These are phyloP conservation scores for Crithidia thermophila DNA, from an alignment of 208 protist genomes.

Conservation along the genomic window DNA sequence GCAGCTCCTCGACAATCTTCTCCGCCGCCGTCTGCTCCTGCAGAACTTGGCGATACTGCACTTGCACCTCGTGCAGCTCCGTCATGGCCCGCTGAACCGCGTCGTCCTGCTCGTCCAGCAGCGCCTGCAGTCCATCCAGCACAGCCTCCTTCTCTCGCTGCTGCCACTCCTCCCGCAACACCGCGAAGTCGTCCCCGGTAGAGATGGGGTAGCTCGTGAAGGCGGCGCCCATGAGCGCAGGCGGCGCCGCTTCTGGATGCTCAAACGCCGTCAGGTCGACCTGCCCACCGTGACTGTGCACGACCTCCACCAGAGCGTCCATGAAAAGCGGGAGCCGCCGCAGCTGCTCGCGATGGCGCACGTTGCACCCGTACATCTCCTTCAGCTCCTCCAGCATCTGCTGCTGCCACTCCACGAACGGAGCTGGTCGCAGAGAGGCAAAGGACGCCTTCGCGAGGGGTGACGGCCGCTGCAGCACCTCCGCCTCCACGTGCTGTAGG, in stretches of 20 bases:
- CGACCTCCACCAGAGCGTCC: conserved; percentile 40
- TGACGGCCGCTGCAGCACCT: conserved; percentile 7
- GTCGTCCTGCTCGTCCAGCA: conserved; percentile 22
- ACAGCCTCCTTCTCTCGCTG: conserved; percentile 22
- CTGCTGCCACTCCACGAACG: conserved; percentile 22
- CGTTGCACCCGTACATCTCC: not conserved
- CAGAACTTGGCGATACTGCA: conserved; percentile 53
- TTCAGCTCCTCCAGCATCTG: conserved; percentile 19
- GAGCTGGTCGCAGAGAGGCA: conserved; percentile 6
- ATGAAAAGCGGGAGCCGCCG: conserved; percentile 32
- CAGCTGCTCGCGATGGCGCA: conserved; percentile 7
- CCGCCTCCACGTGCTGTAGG: conserved; percentile 5
- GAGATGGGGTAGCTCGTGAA: not conserved
- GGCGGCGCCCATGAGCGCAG: not conserved
- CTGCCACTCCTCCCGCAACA: conserved; percentile 7
- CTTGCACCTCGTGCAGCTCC: conserved; percentile 55
- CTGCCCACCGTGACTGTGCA: conserved; percentile 45
- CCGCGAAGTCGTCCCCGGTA: not conserved
- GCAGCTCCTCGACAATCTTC: conserved; percentile 68
- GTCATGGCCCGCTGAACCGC: conserved; percentile 2
- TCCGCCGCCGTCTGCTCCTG: conserved; percentile 65
- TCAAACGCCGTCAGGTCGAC: conserved; percentile 29
- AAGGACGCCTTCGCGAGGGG: conserved; percentile 5
- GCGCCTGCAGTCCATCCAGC: conserved; percentile 34
- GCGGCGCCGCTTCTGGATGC: not conserved